These are phyloP conservation scores for Penicillium sp. DNA, from an alignment of 2,329 filamentous ascomycete genomes.

Conservation along the genomic window DNA sequence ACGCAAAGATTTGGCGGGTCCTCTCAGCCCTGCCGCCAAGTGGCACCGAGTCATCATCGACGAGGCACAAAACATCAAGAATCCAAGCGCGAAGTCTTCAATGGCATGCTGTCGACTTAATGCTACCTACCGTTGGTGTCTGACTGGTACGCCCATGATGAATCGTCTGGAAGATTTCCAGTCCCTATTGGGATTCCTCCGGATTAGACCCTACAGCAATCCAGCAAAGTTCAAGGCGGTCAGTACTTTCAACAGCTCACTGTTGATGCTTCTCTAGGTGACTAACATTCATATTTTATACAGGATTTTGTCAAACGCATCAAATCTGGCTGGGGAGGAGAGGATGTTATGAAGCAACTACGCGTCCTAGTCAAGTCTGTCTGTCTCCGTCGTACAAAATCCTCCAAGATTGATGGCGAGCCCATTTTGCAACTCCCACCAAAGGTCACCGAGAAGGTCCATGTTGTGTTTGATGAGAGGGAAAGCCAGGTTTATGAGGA, in stretches of 20 bases:
- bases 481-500: constrained; percentile 65
- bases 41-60: constrained; percentile 75
- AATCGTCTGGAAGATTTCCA: constrained; percentile 77
- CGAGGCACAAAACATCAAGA: constrained; percentile 81
- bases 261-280: neutral
- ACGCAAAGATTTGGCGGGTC: constrained; percentile 14
- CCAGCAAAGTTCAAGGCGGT: constrained; percentile 61
- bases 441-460: constrained; percentile 61
- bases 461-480: constrained; percentile 66
- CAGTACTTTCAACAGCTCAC: constrained; percentile 27
- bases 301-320: constrained; percentile 56
- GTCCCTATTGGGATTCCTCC: constrained; percentile 73
- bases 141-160: constrained; percentile 87
- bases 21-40: constrained; percentile 60
- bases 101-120: constrained; percentile 60
- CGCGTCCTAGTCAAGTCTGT: constrained; percentile 76
- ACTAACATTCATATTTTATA: neutral
- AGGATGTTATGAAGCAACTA: constrained; percentile 65
- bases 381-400: constrained; percentile 79
- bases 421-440: constrained; percentile 69
- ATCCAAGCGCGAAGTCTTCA: constrained; percentile 62
- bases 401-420: constrained; percentile 73
- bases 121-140: constrained; percentile 66
- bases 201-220: constrained; percentile 71
- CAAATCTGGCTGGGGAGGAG: constrained; percentile 41